Percentiles rank a stretch among this genome's conserved stretches.
Conservation (phyloP, 495 filamentous ascomycete genomes). For the Oidiodendron maius region DNA sequence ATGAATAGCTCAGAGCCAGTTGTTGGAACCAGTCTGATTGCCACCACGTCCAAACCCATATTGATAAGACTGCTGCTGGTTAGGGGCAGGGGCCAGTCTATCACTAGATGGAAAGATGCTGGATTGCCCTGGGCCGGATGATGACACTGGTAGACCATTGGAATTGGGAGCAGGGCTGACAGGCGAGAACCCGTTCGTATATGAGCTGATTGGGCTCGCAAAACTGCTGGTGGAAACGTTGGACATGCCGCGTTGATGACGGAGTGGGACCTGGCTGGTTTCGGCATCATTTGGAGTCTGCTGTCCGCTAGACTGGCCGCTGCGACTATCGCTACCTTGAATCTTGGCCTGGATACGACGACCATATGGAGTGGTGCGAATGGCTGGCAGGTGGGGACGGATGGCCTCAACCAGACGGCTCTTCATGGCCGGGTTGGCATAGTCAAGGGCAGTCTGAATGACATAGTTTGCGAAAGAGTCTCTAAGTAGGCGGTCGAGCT, state of each 20-base stretch:
- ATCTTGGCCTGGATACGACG: constrained; percentile 90
- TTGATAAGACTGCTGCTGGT: constrained; percentile 10
- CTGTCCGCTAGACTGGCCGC: constrained; percentile 22
- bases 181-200: constrained; percentile 17
- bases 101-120: constrained; percentile 13
- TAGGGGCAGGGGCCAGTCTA: constrained; percentile 2
- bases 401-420: constrained; percentile 71
- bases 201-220: constrained; percentile 9
- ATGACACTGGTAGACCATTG: constrained; percentile 11
- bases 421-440: constrained; percentile 65
- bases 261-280: constrained; percentile 9
- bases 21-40: constrained; percentile 15
- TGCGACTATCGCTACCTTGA: constrained; percentile 24
- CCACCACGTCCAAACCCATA: constrained; percentile 17
- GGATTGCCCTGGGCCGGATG: constrained; percentile 8
- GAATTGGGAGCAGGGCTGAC: constrained; percentile 8
- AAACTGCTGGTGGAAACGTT: constrained; percentile 13
- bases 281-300: constrained; percentile 21
- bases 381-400: constrained; percentile 72
- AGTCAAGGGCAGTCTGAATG: constrained; percentile 91
- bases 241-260: constrained; percentile 20
- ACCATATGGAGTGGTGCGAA: constrained; percentile 86
- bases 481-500: constrained; percentile 80
- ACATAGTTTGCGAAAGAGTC: constrained; percentile 97
- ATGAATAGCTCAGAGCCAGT: constrained; percentile 19